Evolutionary conservation across 2,329 filamentous ascomycete genomes (phyloP), one percentile per base, ranked within the genome.

Genomic region (Cytospora paraplurivora): DNA sequence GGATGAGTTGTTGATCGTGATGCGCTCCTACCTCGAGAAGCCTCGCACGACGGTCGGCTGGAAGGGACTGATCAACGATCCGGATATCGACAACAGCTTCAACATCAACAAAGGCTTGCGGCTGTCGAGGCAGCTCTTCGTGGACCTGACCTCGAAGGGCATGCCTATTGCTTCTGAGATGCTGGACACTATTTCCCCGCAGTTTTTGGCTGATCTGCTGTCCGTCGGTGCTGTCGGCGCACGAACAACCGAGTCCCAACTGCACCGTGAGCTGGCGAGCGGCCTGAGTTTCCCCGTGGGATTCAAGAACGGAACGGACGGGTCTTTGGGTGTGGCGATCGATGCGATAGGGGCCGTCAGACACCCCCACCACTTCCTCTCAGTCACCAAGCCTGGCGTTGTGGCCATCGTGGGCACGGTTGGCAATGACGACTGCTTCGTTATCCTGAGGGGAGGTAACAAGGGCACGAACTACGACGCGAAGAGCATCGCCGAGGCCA

Each of bases 261-360:
- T 98, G 67, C 95, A 99, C 78, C 89, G 95, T 62, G 95, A 99
- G 79, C 82, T 99, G 67, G 94, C 95, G 27, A 95, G 91, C 59
- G 95, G 95, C 73, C 83, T 98, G 41, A 96, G 91, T 70, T 98
- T 97, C 89, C 95, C 95, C 1, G 93, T 99, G 12, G 95, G 95
- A 58, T 99, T 99, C 90, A 99, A 99, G 86, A 99, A 99, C 78
- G 95, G 95, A 68, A 99, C 95, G 37, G 95, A 99, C 75, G 95
- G 95, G 58, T 90, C 89, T 10, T 81, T 98, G 55, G 86, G 88
- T 62, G 93, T 98, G 4, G 93, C 95, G 13, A 92, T 98, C 70
- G 95, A 99, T 75, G 95, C 95, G 57, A 97, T 98, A 75, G 93
- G 93, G 67, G 92, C 95, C 17, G 94, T 96, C 57, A 88, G 86